Evolutionary conservation across 495 filamentous ascomycete genomes (phyloP).

Genomic region (Penicillium parvum): DNA sequence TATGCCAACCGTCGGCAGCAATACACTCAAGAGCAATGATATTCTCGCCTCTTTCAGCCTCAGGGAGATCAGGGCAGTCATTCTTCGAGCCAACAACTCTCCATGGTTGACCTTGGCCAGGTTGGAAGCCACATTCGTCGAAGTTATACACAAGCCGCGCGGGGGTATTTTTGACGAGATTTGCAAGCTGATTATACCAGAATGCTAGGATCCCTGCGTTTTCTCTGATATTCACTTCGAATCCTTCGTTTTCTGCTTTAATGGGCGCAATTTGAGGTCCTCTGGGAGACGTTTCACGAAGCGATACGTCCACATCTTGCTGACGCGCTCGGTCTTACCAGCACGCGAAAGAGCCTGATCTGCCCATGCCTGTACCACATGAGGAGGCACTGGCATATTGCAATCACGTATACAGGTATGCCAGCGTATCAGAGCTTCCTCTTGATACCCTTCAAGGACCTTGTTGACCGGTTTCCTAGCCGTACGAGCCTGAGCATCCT

Average conservation of each 20-base stretch:
- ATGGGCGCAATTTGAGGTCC: no score
- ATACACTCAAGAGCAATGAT: conserved; percentile 1
- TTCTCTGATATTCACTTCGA: background rate
- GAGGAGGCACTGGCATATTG: no score
- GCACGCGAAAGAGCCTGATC: no score
- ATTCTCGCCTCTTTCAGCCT: background rate
- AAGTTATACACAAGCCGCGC: conserved; percentile 1
- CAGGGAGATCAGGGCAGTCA: background rate
- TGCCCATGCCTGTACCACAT: no score
- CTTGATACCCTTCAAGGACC: no score
- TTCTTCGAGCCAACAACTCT: background rate
- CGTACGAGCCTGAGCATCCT: no score
- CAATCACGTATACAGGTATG: no score
- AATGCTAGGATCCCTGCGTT: background rate
- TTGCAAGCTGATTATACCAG: background rate
- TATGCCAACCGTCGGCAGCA: background rate
- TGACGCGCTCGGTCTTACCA: no score
- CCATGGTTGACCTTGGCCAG: background rate
- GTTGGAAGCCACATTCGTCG: conserved; percentile 3
- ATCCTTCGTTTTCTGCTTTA: conserved; percentile 1
- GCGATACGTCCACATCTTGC: no score
- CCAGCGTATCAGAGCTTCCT: no score
- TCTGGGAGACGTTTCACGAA: no score
- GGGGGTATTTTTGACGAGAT: background rate
- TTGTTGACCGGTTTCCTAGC: no score